Evolutionary conservation across 192 early-diverging fungal genomes (phyloP).

Genomic region (Coemansia reversa): DNA sequence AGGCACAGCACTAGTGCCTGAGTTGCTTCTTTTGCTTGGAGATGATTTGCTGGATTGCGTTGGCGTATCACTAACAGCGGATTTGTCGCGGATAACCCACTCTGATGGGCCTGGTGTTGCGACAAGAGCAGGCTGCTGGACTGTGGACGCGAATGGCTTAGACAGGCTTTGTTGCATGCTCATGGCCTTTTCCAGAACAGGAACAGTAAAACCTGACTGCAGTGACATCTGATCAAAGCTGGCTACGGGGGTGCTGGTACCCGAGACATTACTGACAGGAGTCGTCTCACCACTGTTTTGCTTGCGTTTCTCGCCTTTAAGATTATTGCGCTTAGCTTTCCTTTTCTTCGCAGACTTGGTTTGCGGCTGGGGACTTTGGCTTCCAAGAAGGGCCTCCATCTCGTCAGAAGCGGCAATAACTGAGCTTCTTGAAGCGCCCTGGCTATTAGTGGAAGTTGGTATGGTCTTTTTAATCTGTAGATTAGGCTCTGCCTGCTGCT

Average conservation of each 20-base stretch:
- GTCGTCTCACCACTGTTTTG: neutral
- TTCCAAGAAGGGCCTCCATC: slow-evolving; percentile 33
- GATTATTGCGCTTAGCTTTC: slow-evolving; percentile 46
- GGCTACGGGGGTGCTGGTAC: neutral
- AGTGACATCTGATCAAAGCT: neutral
- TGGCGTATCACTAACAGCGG: slow-evolving; percentile 4
- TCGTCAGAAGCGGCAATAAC: slow-evolving; percentile 24
- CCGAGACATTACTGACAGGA: neutral
- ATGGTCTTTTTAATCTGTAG: neutral
- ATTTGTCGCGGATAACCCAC: slow-evolving; percentile 39
- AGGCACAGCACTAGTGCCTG: slow-evolving; percentile 2
- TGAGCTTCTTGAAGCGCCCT: neutral
- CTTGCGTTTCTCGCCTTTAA: slow-evolving; percentile 6
- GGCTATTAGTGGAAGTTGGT: neutral
- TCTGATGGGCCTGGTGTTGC: slow-evolving; percentile 7
- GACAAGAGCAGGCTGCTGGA: neutral
- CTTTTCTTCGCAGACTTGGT: slow-evolving; percentile 35
- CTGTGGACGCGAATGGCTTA: neutral
- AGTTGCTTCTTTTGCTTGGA: slow-evolving; percentile 44
- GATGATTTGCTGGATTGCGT: slow-evolving; percentile 40
- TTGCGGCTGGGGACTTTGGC: neutral
- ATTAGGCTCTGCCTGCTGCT: neutral
- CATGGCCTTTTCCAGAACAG: neutral
- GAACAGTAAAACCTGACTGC: neutral
- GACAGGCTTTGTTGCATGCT: neutral